Evolutionary conservation across 225 moss, liverwort and hornwort species (phyloP).

Genomic region (Physcomitrellopsis africana): DNA sequence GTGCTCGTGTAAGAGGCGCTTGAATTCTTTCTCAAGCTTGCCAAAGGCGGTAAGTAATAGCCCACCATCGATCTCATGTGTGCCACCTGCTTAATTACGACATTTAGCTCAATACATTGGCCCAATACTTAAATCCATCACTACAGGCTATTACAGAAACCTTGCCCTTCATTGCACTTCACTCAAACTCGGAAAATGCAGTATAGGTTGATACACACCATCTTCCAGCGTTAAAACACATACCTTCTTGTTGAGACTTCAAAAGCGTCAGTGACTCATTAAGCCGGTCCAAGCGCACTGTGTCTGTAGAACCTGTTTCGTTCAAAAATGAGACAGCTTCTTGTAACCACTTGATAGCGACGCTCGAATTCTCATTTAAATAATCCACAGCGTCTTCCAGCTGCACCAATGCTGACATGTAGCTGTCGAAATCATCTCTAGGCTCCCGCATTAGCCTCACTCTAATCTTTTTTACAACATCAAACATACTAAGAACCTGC

Average conservation of each 20-base stretch:
- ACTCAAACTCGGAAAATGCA: background rate
- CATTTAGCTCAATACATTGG: conserved; percentile 17
- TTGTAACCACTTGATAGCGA: conserved; percentile 53
- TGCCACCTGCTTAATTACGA: conserved; percentile 42
- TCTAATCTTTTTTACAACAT: conserved; percentile 56
- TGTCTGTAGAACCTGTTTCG: conserved; percentile 47
- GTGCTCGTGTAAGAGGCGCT: conserved; percentile 52
- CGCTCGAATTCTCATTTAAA: conserved; percentile 45
- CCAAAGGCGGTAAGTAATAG: conserved; percentile 63
- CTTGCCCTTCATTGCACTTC: background rate
- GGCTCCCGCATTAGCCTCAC: conserved; percentile 45
- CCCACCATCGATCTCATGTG: conserved; percentile 62
- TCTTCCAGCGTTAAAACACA: conserved; percentile 16
- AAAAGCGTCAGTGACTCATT: conserved; percentile 53
- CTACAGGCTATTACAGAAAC: no score
- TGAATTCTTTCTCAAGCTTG: conserved; percentile 76
- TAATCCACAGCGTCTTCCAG: conserved; percentile 54
- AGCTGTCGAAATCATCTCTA: conserved; percentile 55
- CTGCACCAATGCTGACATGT: conserved; percentile 50
- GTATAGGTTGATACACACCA: background rate
- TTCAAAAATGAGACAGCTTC: conserved; percentile 57
- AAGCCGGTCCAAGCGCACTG: conserved; percentile 40
- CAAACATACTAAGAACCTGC: conserved; percentile 59
- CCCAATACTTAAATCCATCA: background rate
- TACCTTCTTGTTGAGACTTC: conserved; percentile 48